Conservation (phyloP, 2,329 filamentous ascomycete species). For the Septoria petroselini region DNA sequence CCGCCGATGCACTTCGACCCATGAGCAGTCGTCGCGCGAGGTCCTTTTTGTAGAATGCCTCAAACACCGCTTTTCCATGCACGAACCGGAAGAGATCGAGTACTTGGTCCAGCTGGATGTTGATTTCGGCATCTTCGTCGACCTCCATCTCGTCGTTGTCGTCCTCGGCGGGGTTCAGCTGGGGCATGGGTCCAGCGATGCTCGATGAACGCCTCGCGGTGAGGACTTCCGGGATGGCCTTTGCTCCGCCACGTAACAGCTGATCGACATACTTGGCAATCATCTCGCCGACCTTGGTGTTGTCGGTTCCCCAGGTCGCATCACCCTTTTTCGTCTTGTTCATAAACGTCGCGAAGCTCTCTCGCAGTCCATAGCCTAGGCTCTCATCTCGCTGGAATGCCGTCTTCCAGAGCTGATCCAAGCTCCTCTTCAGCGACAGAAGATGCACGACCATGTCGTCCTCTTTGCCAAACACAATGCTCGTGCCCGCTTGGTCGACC, state of each 20-base stretch:
- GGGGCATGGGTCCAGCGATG: constrained; percentile 40
- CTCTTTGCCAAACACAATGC: constrained; percentile 72
- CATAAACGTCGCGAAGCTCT: constrained; percentile 86
- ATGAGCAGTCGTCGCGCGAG: constrained; percentile 85
- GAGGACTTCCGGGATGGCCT: constrained; percentile 70
- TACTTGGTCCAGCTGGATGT: constrained; percentile 86
- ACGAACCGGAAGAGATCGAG: constrained; percentile 96
- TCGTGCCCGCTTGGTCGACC: constrained; percentile 69
- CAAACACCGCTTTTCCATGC: constrained; percentile 94
- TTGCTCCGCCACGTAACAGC: constrained; percentile 81
- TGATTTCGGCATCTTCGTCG: constrained; percentile 89
- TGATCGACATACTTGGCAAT: constrained; percentile 95
- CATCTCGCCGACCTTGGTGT: constrained; percentile 96
- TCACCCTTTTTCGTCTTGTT: constrained; percentile 75
- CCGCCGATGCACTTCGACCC: constrained; percentile 87
- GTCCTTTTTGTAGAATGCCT: constrained; percentile 99
- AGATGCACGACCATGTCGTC: constrained; percentile 84
- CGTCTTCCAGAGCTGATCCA: constrained; percentile 73
- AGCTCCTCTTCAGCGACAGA: constrained; percentile 71
- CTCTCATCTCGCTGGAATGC: constrained; percentile 76
- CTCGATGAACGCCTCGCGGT: constrained; percentile 47
- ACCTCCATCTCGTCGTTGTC: constrained; percentile 60
- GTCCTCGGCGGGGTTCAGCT: constrained; percentile 58
- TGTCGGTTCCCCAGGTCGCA: constrained; percentile 72
- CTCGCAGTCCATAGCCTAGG: constrained; percentile 73